phyloP scores from a whole-genome alignment of 768 basidiomycete species.

The Asterophora parasitica region DNA sequence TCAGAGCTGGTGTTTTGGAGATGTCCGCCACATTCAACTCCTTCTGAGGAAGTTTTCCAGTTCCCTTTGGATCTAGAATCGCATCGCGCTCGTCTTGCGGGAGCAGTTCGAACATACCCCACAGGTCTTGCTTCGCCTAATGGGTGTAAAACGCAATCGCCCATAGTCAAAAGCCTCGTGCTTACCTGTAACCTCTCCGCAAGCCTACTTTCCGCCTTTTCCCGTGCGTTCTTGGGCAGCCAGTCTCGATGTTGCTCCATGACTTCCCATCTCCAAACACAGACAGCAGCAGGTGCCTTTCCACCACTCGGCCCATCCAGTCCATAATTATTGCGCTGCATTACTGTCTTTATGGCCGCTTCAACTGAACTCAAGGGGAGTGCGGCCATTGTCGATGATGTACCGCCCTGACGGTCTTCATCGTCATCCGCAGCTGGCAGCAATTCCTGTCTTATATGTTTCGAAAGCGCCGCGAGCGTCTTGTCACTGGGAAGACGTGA shows the following conservation, averaged over 20 bases:
- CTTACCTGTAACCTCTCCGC: constrained; percentile 64
- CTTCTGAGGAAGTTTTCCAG: constrained; percentile 30
- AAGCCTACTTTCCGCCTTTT: constrained; percentile 56
- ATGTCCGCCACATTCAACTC: constrained; percentile 23
- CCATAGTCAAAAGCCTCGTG: neutral
- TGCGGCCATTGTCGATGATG: constrained; percentile 27
- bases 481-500: constrained; percentile 56
- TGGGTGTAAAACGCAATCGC: constrained; percentile 3
- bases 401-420: constrained; percentile 34
- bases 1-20: constrained; percentile 19
- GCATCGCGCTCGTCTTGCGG: constrained; percentile 50
- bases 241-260: constrained; percentile 51
- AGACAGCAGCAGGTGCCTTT: constrained; percentile 59
- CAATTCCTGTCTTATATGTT: constrained; percentile 65
- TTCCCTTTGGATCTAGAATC: constrained; percentile 51
- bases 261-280: constrained; percentile 87
- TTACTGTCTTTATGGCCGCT: constrained; percentile 54
- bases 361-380: constrained; percentile 58
- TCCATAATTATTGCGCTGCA: constrained; percentile 78
- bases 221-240: constrained; percentile 61
- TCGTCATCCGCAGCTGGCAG: constrained; percentile 62
- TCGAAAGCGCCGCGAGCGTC: constrained; percentile 53
- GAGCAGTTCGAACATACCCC: constrained; percentile 50
- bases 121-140: constrained; percentile 59
- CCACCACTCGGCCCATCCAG: constrained; percentile 48